Percentiles rank a stretch among this genome's conserved stretches.
These are phyloP conservation scores for Helichrysum umbraculigerum DNA, from an alignment of 129 eudicot species.

Conservation along the genomic window DNA sequence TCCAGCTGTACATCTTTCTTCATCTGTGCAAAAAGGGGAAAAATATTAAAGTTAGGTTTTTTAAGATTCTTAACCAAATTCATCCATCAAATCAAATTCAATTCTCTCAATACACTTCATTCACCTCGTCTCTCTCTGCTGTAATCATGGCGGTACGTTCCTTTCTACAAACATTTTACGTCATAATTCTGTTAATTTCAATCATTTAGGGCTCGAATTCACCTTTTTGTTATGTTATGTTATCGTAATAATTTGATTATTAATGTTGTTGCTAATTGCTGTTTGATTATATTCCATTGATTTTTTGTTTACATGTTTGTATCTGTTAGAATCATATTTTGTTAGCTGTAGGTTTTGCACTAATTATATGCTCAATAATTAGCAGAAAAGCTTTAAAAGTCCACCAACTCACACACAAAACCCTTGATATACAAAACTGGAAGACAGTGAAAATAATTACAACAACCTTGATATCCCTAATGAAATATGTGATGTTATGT, in stretches of 20 bases:
- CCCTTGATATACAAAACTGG: neutral
- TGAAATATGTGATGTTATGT: too few relatives aligned
- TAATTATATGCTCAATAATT: neutral
- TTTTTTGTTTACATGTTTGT: too few relatives aligned
- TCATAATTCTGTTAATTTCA: neutral
- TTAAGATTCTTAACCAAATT: conserved; percentile 27
- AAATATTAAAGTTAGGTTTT: conserved; percentile 19
- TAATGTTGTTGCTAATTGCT: neutral
- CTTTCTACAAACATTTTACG: neutral
- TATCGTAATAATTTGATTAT: neutral
- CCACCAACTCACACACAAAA: neutral
- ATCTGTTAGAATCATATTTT: too few relatives aligned
- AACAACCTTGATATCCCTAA: neutral
- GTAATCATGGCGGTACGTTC: conserved; percentile 37
- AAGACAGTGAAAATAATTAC: too few relatives aligned
- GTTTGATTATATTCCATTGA: neutral
- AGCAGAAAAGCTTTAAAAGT: neutral
- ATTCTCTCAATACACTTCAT: conserved; percentile 19
- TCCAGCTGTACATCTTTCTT: conserved; percentile 29
- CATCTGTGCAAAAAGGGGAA: conserved; percentile 32
- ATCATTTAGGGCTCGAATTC: neutral
- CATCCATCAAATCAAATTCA: conserved; percentile 22
- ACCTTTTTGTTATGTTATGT: neutral
- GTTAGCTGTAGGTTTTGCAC: neutral
- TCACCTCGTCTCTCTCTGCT: neutral